Base-by-base conservation (phyloP, 805 yeast species). In the Ogataea minuta region DNA sequence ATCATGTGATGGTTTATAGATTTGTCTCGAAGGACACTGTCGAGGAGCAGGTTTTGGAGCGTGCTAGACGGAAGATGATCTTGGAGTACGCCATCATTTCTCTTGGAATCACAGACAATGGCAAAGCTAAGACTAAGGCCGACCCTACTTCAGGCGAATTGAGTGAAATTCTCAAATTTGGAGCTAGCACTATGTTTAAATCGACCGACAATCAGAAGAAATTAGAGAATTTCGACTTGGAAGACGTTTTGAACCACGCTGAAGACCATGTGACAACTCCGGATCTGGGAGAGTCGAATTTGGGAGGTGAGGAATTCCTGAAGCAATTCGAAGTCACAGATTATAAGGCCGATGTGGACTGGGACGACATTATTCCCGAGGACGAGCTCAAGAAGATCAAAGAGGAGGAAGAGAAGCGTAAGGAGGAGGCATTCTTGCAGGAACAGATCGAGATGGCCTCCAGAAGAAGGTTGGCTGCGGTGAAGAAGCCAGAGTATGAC, bases 361-460 rank as follows among this genome's bases (percentile, higher is more conserved):
- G 99, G 99, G 98, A 93, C 67, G 99, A 93, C 62, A 93, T 93
- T 52, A 93, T 93, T 54, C 99, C 99, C 0, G 90, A 87, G 49
- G 95, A 86, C 31, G 99, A 93, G 62, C 71, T 95, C 48, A 74
- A 79, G 44, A 87, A 84, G 59, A 72, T 93, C 53, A 93, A 93
- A 60, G 95, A 85, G 48, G 95, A 89, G 40, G 99, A 93, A 59
- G 81, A 84, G 70, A 83, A 80, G 59, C 75, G 84, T 36, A 76
- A 81, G 31, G 97, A 93, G 50, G 97, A 91, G 48, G 84, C 79
- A 48, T 90, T 79, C 56, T 72, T 93, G 41, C 81, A 88, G 56
- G 91, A 89, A 52, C 98, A 93, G 62, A 79, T 93, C 50, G 88
- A 88, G 48, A 76, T 93, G 82, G 84, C 79, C 56, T 77, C 84